Evolutionary conservation across 148 eudicot genomes (phyloP).

Genomic region (Rhododendron molle): DNA sequence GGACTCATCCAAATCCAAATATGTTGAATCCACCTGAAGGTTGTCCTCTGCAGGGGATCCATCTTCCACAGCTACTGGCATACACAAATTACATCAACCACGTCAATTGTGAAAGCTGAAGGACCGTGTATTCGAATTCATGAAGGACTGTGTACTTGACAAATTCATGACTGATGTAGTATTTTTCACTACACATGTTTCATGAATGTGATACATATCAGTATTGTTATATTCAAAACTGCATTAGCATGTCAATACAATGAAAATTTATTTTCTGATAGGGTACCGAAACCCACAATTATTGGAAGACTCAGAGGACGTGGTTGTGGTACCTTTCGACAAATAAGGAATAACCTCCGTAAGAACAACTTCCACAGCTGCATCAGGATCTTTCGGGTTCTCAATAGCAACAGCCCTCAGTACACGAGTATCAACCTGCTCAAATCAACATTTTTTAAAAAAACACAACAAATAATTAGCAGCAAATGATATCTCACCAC

Average conservation of each 20-base stretch:
- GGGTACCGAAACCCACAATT: conserved; percentile 3
- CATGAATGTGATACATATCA: background rate
- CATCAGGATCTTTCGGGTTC: conserved; percentile 63
- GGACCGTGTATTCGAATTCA: background rate
- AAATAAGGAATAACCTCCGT: conserved; percentile 54
- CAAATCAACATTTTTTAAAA: conserved; percentile 8
- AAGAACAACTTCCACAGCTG: conserved; percentile 62
- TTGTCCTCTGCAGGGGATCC: conserved; percentile 11
- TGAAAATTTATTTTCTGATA: conserved; percentile 16
- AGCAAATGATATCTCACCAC: conserved; percentile 1
- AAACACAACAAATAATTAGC: background rate
- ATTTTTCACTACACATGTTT: background rate
- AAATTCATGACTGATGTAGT: background rate
- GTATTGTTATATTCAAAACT: background rate
- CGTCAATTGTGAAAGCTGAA: background rate
- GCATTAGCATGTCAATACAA: background rate
- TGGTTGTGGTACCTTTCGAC: conserved; percentile 14
- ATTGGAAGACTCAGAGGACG: conserved; percentile 23
- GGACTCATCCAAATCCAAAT: conserved; percentile 5
- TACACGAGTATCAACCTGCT: conserved; percentile 66
- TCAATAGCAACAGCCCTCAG: conserved; percentile 90
- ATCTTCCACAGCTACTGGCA: conserved; percentile 8
- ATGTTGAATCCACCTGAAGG: background rate
- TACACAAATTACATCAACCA: conserved; percentile 12
- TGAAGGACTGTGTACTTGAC: background rate